Conservation (phyloP, 805 yeast species). For the Candida golubevii region DNA sequence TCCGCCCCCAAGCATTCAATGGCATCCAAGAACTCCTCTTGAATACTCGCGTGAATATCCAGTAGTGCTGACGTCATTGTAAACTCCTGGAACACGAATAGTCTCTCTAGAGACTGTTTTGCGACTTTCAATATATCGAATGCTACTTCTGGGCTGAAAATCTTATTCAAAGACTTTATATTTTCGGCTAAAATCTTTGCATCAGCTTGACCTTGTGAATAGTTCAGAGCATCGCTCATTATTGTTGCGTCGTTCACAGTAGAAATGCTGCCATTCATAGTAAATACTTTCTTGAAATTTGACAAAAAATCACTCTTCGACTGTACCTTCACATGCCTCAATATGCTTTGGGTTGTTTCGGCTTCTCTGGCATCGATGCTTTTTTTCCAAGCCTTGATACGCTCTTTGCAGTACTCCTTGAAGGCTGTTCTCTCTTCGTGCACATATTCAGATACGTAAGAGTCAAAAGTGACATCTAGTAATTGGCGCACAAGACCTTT, state of each 20-base stretch:
- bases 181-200: constrained; percentile 73
- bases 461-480: constrained; percentile 40
- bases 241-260: background rate
- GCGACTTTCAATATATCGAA: constrained; percentile 68
- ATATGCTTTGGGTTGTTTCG: constrained; percentile 44
- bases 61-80: constrained; percentile 31
- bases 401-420: constrained; percentile 22
- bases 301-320: constrained; percentile 56
- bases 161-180: constrained; percentile 67
- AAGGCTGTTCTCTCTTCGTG: constrained; percentile 33
- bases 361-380: constrained; percentile 40
- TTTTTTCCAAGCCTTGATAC: constrained; percentile 31
- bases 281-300: constrained; percentile 62
- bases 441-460: constrained; percentile 36
- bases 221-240: constrained; percentile 18
- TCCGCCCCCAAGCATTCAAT: constrained; percentile 57
- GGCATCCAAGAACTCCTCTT: constrained; percentile 64
- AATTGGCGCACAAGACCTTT: constrained; percentile 28
- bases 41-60: constrained; percentile 39
- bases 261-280: constrained; percentile 12
- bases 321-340: constrained; percentile 46
- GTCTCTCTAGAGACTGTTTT: constrained; percentile 56
- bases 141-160: constrained; percentile 78
- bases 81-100: constrained; percentile 33
- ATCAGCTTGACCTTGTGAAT: constrained; percentile 73